These are phyloP conservation scores for Candida verbasci DNA, from an alignment of 805 yeast species.

Conservation along the genomic window DNA sequence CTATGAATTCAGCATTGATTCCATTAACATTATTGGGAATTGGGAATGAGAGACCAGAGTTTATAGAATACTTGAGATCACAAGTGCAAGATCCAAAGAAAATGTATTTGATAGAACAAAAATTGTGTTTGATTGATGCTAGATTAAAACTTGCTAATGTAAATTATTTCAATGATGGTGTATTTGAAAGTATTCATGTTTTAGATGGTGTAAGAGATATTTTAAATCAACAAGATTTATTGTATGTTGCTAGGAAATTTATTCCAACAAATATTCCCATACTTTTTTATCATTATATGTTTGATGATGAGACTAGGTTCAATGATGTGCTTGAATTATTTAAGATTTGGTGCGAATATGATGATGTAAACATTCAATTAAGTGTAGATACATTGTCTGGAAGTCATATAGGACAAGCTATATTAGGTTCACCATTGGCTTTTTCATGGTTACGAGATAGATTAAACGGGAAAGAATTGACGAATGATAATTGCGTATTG, in stretches of 20 bases:
- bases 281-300: constrained; percentile 16
- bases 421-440: constrained; percentile 19
- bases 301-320: constrained; percentile 17
- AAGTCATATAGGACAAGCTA: constrained; percentile 22
- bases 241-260: not conserved
- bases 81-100: not conserved
- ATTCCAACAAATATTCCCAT: constrained; percentile 17
- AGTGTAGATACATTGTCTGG: constrained; percentile 19
- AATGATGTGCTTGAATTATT: constrained; percentile 17
- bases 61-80: constrained; percentile 2
- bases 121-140: not conserved
- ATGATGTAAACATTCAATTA: constrained; percentile 21
- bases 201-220: not conserved
- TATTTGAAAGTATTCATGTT: not conserved
- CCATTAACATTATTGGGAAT: constrained; percentile 27
- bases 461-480: constrained; percentile 12
- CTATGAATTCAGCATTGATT: constrained; percentile 24
- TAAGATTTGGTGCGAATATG: constrained; percentile 23
- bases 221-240: not conserved
- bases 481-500: not conserved
- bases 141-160: not conserved
- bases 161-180: not conserved
- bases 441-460: constrained; percentile 15
- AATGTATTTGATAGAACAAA: not conserved
- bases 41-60: constrained; percentile 23